Percentiles rank a stretch among this genome's conserved stretches.
phyloP scores from a whole-genome alignment of 192 early-diverging fungal genomes.

The Backusella circina region DNA sequence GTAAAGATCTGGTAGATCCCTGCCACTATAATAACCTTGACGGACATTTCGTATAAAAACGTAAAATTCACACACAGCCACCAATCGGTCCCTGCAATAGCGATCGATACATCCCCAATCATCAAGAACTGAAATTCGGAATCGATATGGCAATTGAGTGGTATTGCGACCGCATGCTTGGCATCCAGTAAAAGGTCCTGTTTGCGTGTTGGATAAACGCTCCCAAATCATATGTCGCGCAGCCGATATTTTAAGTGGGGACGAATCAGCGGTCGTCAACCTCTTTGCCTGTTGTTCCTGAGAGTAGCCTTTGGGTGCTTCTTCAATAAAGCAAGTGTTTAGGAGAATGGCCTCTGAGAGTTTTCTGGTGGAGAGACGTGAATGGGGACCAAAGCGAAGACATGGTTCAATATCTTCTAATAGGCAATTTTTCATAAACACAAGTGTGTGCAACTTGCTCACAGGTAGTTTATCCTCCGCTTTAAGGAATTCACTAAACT shows the following conservation, averaged over 20 bases:
- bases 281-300: constrained; percentile 38
- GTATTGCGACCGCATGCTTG: constrained; percentile 50
- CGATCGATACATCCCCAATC: constrained; percentile 77
- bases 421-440: constrained; percentile 83
- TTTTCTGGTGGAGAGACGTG: constrained; percentile 82
- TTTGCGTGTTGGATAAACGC: constrained; percentile 32
- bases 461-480: constrained; percentile 61
- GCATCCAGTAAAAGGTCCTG: constrained; percentile 36
- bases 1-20: constrained; percentile 75
- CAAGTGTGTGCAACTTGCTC: constrained; percentile 68
- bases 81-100: constrained; percentile 89
- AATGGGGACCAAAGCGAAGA: constrained; percentile 86
- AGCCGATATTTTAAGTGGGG: constrained; percentile 45
- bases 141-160: constrained; percentile 48
- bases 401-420: constrained; percentile 92
- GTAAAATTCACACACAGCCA: constrained; percentile 92
- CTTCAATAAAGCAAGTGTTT: constrained; percentile 87
- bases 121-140: constrained; percentile 63
- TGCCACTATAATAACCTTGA: constrained; percentile 77
- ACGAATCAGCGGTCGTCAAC: background rate
- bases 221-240: constrained; percentile 52
- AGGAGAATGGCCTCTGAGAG: constrained; percentile 81
- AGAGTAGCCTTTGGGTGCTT: constrained; percentile 52
- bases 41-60: constrained; percentile 85
- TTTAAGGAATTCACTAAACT: constrained; percentile 86